These are phyloP conservation scores for Gardenia jasminoides DNA, from an alignment of 257 asterid genomes.

Conservation along the genomic window DNA sequence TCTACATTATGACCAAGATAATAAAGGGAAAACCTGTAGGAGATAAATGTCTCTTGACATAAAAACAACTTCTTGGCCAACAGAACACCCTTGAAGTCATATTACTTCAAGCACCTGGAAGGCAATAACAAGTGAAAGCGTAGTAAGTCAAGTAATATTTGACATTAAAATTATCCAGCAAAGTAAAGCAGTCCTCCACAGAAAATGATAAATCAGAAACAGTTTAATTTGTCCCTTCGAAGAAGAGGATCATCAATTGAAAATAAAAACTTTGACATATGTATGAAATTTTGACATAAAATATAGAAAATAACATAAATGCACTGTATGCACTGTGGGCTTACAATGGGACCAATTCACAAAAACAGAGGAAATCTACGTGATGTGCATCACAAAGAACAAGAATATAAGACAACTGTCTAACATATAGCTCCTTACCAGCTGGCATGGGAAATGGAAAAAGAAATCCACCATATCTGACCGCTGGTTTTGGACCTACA, in stretches of 20 bases:
- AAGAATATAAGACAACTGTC: neutral
- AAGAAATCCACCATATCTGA: no score
- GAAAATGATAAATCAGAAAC: neutral
- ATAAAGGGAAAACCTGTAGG: slow-evolving; percentile 56
- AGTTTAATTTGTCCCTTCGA: neutral
- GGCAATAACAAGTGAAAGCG: neutral
- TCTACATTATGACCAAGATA: slow-evolving; percentile 1
- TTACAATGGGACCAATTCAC: neutral
- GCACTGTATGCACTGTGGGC: no score
- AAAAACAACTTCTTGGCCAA: slow-evolving; percentile 78
- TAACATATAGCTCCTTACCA: slow-evolving; percentile 68
- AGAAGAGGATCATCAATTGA: neutral
- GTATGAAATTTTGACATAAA: neutral
- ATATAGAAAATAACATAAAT: neutral
- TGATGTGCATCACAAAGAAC: neutral
- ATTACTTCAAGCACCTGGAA: slow-evolving; percentile 92
- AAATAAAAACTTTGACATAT: neutral
- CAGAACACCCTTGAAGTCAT: slow-evolving; percentile 80
- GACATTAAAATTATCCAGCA: neutral
- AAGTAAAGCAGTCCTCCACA: neutral
- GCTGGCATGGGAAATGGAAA: no score
- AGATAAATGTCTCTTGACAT: slow-evolving; percentile 87
- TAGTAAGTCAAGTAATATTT: neutral
- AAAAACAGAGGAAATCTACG: neutral
- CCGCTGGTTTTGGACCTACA: no score